Evolutionary conservation across 495 filamentous ascomycete species (phyloP).

Genomic region (Neurospora cerealis): DNA sequence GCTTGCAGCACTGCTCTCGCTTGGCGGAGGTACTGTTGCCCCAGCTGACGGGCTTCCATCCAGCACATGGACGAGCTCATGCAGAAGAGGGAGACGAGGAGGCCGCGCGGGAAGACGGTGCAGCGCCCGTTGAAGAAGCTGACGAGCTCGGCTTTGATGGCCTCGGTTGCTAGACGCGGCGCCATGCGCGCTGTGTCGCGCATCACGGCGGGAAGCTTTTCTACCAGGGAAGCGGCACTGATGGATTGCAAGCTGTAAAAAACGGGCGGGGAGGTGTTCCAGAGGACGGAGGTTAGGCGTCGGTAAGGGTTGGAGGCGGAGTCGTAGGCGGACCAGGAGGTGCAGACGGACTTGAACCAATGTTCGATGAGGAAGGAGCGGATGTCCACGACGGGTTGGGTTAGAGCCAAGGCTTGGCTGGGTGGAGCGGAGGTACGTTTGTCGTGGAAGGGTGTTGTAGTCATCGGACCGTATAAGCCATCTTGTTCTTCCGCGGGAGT

Average conservation of each 20-base stretch:
- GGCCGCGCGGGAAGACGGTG: slow-evolving; percentile 17
- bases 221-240: slow-evolving; percentile 20
- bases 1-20: slow-evolving; percentile 15
- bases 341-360: slow-evolving; percentile 28
- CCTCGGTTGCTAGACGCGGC: slow-evolving; percentile 15
- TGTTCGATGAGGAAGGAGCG: slow-evolving; percentile 25
- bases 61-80: slow-evolving; percentile 30
- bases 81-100: slow-evolving; percentile 23
- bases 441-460: neutral
- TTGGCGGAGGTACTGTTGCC: slow-evolving; percentile 18
- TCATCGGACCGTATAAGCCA: neutral
- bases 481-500: neutral
- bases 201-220: slow-evolving; percentile 22
- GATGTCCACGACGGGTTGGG: slow-evolving; percentile 21
- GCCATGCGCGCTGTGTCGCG: slow-evolving; percentile 19
- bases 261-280: slow-evolving; percentile 17
- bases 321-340: slow-evolving; percentile 24
- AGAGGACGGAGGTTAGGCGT: slow-evolving; percentile 15
- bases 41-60: slow-evolving; percentile 23
- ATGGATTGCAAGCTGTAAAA: slow-evolving; percentile 23
- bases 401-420: slow-evolving; percentile 3
- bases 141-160: slow-evolving; percentile 19
- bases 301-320: slow-evolving; percentile 22
- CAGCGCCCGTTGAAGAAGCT: slow-evolving; percentile 8
- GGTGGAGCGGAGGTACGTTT: neutral